Conservation (phyloP, 352 stramenopile species). For the Globisporangium radiosum region DNA sequence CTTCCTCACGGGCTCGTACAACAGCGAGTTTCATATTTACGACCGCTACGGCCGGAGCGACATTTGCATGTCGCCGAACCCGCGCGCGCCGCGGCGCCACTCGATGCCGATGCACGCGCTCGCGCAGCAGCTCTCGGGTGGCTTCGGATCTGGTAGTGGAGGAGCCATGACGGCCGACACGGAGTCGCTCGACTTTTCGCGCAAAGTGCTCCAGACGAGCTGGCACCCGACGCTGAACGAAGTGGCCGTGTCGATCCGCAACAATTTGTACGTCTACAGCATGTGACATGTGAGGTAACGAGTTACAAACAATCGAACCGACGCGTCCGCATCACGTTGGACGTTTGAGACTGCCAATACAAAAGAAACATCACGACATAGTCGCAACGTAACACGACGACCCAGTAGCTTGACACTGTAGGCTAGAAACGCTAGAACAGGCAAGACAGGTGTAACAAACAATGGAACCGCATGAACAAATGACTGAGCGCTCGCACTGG, state of each 20-base stretch:
- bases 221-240: slow-evolving; percentile 80
- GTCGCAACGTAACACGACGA: no score
- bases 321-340: not conserved
- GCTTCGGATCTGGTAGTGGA: slow-evolving; percentile 25
- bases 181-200: slow-evolving; percentile 73
- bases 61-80: slow-evolving; percentile 61
- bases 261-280: slow-evolving; percentile 83
- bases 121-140: slow-evolving; percentile 46
- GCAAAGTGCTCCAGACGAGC: slow-evolving; percentile 82
- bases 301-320: not conserved
- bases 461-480: no score
- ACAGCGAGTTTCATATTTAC: slow-evolving; percentile 92
- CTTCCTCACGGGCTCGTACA: slow-evolving; percentile 94
- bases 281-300: slow-evolving; percentile 16
- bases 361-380: no score
- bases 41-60: slow-evolving; percentile 76
- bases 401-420: no score
- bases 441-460: no score
- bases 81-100: slow-evolving; percentile 40
- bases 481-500: not conserved
- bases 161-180: slow-evolving; percentile 21
- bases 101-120: slow-evolving; percentile 65
- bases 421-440: no score
- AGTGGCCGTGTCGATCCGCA: slow-evolving; percentile 74
- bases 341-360: not conserved